Evolutionary conservation across 495 filamentous ascomycete genomes (phyloP).

Genomic region (Aspergillus funiculosus): DNA sequence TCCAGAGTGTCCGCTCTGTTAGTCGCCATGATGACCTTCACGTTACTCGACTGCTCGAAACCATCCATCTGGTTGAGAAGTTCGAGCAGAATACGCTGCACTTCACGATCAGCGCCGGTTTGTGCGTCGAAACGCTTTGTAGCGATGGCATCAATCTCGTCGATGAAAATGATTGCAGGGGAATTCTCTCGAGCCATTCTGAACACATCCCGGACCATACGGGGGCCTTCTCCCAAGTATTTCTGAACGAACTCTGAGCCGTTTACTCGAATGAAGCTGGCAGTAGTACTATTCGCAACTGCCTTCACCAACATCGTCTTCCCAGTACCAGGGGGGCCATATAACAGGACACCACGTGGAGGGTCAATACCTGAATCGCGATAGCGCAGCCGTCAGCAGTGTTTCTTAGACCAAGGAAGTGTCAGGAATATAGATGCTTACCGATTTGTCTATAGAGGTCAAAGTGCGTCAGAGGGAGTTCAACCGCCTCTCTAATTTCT

Average conservation of each 20-base stretch:
- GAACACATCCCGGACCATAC: constrained; percentile 99
- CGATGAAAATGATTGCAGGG: constrained; percentile 98
- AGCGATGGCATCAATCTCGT: constrained; percentile 98
- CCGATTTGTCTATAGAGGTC: constrained; percentile 97
- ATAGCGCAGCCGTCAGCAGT: constrained; percentile 20
- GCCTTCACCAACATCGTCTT: constrained; percentile 99
- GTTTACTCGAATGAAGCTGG: constrained; percentile 96
- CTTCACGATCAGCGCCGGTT: constrained; percentile 94
- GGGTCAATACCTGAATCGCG: constrained; percentile 74
- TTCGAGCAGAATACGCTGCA: constrained; percentile 95
- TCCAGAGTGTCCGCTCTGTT: constrained; percentile 97
- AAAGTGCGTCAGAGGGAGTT: constrained; percentile 92
- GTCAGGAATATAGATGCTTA: constrained; percentile 21
- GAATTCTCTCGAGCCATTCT: constrained; percentile 98
- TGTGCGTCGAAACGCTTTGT: constrained; percentile 99
- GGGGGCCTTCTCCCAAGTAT: constrained; percentile 93
- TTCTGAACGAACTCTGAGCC: constrained; percentile 99
- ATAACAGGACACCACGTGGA: constrained; percentile 90
- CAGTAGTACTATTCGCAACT: constrained; percentile 95
- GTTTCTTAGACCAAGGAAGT: not conserved
- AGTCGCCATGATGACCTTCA: constrained; percentile 99
- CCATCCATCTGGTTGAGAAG: constrained; percentile 99
- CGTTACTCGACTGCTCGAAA: constrained; percentile 96
- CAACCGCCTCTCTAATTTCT: constrained; percentile 95
- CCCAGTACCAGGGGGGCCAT: constrained; percentile 92